These are phyloP conservation scores for Neofusicoccum cordaticola DNA, from an alignment of 2,329 filamentous ascomycete genomes.

Conservation along the genomic window DNA sequence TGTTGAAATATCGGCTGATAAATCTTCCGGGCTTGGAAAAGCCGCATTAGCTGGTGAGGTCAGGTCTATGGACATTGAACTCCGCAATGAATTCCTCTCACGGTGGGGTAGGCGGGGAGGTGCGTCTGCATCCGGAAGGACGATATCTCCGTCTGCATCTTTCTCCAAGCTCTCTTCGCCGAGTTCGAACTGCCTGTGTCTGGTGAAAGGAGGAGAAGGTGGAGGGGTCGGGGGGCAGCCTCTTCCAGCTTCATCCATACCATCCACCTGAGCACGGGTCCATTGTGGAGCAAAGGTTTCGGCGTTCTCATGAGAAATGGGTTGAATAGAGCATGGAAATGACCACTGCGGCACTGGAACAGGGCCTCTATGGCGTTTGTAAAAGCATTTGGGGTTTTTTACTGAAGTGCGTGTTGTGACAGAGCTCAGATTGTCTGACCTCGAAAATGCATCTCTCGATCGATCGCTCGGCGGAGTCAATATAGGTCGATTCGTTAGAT, in stretches of 20 bases:
- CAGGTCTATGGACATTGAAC: conserved; percentile 11
- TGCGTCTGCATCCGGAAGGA: conserved; percentile 11
- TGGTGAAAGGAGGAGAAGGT: neutral
- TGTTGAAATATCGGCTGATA: neutral
- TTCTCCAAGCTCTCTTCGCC: neutral
- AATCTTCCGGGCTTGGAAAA: neutral
- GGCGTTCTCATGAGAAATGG: neutral
- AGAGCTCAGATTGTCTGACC: neutral
- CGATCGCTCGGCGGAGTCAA: neutral
- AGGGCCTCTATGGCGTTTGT: no score
- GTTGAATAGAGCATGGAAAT: no score
- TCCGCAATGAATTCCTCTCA: neutral
- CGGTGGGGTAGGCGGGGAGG: neutral
- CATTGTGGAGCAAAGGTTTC: neutral
- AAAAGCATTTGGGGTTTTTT: neutral
- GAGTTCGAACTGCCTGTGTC: neutral
- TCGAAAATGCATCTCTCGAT: neutral
- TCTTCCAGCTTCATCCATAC: conserved; percentile 2
- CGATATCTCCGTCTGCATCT: conserved; percentile 7
- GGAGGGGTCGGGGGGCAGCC: neutral
- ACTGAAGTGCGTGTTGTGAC: neutral
- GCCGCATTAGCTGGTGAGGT: neutral
- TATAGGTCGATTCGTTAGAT: neutral
- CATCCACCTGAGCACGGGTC: conserved; percentile 2
- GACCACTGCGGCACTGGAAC: neutral